Evolutionary conservation across 106 monocot genomes (phyloP).

Genomic region (Dendrobium catenatum): DNA sequence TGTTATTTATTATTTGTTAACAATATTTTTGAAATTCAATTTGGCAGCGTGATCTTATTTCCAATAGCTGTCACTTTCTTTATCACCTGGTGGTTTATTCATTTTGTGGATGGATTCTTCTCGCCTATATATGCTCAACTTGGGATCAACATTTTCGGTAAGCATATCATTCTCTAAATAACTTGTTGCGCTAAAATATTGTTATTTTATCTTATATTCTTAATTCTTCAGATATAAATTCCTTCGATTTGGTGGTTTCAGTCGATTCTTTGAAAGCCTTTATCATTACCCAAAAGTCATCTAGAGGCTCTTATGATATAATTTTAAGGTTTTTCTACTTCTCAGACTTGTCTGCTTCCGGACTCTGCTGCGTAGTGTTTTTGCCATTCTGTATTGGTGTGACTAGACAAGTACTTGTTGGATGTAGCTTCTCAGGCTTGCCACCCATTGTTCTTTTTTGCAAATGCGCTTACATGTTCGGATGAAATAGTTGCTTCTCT

Average conservation of each 20-base stretch:
- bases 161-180: constrained; percentile 33
- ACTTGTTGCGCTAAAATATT: not conserved
- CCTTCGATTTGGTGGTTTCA: not conserved
- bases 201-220: not conserved
- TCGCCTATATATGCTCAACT: constrained; percentile 25
- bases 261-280: not conserved
- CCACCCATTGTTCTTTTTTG: not conserved
- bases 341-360: not conserved
- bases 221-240: not conserved
- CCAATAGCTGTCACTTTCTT: constrained; percentile 64
- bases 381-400: not conserved
- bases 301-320: not conserved
- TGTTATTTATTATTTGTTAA: not conserved
- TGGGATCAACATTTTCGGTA: constrained; percentile 44
- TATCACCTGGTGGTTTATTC: constrained; percentile 73
- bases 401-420: not conserved
- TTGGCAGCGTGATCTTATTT: constrained; percentile 50
- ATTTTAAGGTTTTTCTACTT: not conserved
- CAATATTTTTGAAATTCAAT: constrained; percentile 3
- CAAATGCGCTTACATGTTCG: not conserved
- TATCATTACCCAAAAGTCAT: not conserved
- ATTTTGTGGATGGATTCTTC: constrained; percentile 56
- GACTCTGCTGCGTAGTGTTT: not conserved
- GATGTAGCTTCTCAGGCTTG: not conserved
- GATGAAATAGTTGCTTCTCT: not conserved